Percentiles rank a stretch among this genome's conserved stretches.
These are phyloP conservation scores for Xylaria sp. DNA, from an alignment of 495 filamentous ascomycete species.

Conservation along the genomic window DNA sequence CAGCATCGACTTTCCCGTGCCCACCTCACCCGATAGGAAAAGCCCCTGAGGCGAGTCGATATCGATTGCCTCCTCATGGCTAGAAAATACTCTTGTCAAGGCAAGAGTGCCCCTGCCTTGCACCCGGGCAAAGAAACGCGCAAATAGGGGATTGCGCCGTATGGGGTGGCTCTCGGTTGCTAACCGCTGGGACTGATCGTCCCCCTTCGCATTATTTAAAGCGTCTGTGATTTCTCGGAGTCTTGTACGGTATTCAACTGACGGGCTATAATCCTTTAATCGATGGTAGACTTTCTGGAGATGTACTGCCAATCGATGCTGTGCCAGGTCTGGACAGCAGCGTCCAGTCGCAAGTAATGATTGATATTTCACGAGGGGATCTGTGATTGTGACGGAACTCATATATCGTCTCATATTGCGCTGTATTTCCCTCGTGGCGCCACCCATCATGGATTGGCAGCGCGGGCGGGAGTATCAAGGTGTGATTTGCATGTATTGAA, in stretches of 20 bases:
- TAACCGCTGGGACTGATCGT: constrained; percentile 37
- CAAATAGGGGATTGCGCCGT: constrained; percentile 57
- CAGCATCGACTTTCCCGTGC: constrained; percentile 75
- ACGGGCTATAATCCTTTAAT: constrained; percentile 72
- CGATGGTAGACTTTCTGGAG: constrained; percentile 71
- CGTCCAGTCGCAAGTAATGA: constrained; percentile 64
- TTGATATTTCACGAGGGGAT: constrained; percentile 73
- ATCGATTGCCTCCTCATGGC: constrained; percentile 66
- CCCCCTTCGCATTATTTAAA: constrained; percentile 36
- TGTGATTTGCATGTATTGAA: not conserved
- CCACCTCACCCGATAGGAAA: constrained; percentile 73
- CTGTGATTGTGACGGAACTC: constrained; percentile 68
- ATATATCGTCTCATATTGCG: constrained; percentile 45
- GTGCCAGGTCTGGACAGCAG: constrained; percentile 68
- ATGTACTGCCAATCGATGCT: constrained; percentile 70
- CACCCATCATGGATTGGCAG: not conserved
- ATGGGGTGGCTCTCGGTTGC: constrained; percentile 55
- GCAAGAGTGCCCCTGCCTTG: constrained; percentile 59
- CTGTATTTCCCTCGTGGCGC: not conserved
- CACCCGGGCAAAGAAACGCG: constrained; percentile 48
- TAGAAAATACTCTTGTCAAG: constrained; percentile 64
- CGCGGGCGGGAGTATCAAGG: not conserved
- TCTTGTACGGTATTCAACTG: constrained; percentile 63
- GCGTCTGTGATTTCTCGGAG: constrained; percentile 59
- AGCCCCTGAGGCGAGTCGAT: constrained; percentile 69